Conservation (phyloP, 1,139 yeast genomes). For the Hansenula sp. region DNA sequence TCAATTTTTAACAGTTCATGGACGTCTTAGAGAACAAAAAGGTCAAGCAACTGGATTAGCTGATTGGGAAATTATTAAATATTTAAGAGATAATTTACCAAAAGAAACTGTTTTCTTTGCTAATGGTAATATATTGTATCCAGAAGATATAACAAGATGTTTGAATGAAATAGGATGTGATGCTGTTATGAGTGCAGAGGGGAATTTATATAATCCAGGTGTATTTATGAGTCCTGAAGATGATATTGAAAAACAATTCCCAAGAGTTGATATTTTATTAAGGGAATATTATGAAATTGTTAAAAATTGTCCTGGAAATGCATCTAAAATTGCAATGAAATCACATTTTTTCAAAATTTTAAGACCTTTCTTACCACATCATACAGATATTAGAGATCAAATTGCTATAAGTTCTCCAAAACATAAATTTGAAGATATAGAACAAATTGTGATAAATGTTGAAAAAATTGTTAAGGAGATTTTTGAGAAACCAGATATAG, state of each 20-base stretch:
- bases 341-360: slow-evolving; percentile 87
- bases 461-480: slow-evolving; percentile 61
- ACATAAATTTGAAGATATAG: slow-evolving; percentile 56
- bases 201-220: slow-evolving; percentile 91
- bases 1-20: slow-evolving; percentile 91
- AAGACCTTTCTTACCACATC: slow-evolving; percentile 69
- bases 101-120: slow-evolving; percentile 84
- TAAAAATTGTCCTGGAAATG: slow-evolving; percentile 58
- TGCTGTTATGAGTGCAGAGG: slow-evolving; percentile 98
- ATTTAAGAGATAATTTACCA: slow-evolving; percentile 76
- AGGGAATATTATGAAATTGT: slow-evolving; percentile 90
- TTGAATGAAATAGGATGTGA: slow-evolving; percentile 62
- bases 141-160: slow-evolving; percentile 74
- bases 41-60: slow-evolving; percentile 96
- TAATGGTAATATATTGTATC: slow-evolving; percentile 87
- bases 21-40: slow-evolving; percentile 95
- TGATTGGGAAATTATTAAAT: slow-evolving; percentile 79
- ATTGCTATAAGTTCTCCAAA: slow-evolving; percentile 53
- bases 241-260: slow-evolving; percentile 64
- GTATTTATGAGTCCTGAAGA: slow-evolving; percentile 42
- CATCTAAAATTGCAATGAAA: slow-evolving; percentile 81
- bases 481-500: slow-evolving; percentile 39
- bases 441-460: slow-evolving; percentile 60
- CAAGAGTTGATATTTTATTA: slow-evolving; percentile 77
- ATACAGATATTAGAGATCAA: slow-evolving; percentile 71